Conservation (phyloP, 148 eudicot species). For the Simmondsia chinensis region DNA sequence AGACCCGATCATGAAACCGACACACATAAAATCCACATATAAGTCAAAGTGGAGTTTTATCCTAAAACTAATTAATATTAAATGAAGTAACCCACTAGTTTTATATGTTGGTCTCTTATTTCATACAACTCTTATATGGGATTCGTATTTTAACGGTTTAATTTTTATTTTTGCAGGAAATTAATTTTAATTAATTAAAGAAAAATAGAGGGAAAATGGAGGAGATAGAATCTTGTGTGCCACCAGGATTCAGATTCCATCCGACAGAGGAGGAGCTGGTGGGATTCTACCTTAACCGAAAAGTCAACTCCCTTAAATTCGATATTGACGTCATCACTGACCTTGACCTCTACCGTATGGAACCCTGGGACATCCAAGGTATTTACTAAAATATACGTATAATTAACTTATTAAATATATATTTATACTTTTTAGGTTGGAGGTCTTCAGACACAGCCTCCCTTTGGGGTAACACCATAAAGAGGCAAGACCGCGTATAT, state of each 20-base stretch:
- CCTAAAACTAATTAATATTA: too few relatives aligned
- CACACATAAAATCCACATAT: too few relatives aligned
- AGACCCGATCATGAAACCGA: too few relatives aligned
- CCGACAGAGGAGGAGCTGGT: slow-evolving; percentile 95
- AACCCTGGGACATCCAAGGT: slow-evolving; percentile 97
- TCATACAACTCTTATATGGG: too few relatives aligned
- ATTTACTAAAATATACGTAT: not conserved
- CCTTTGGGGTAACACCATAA: too few relatives aligned
- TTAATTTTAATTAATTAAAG: too few relatives aligned
- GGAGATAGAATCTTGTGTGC: slow-evolving; percentile 53
- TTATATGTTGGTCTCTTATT: too few relatives aligned
- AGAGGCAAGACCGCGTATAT: too few relatives aligned
- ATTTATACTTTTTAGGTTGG: not conserved
- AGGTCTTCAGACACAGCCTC: not conserved
- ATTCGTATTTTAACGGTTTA: too few relatives aligned
- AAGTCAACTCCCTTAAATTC: slow-evolving; percentile 54
- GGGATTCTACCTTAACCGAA: slow-evolving; percentile 65
- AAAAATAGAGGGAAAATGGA: too few relatives aligned
- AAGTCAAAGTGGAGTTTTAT: too few relatives aligned
- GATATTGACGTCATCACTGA: slow-evolving; percentile 72
- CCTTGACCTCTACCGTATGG: slow-evolving; percentile 78
- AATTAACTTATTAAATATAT: not conserved
- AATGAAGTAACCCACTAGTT: too few relatives aligned
- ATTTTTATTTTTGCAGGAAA: not conserved
- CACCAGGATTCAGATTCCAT: slow-evolving; percentile 90